Base-by-base conservation (phyloP, 2,329 filamentous ascomycete genomes). In the Arthrobotrys megalospora region DNA sequence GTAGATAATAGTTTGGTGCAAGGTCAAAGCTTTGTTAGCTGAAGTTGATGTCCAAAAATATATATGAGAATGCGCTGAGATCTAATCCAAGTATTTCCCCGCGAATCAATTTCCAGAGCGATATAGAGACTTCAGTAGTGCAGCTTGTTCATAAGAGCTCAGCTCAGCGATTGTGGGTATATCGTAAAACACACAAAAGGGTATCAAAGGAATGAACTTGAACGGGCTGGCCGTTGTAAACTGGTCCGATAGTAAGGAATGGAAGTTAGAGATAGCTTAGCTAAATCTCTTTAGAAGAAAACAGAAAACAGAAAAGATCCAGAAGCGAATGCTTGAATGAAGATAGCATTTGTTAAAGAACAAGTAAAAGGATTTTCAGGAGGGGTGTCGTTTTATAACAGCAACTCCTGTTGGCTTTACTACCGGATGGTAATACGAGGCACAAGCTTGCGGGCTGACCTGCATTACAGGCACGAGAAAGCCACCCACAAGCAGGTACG, bases 201-300 rank as follows among this genome's bases (percentile, higher is more conserved):
- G 48, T 60, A 43, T 70, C 48, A 64, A 73, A 62, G 38, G 68
- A 69, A 58, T 43, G 69, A 75, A 70, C 38, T 65, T 38, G 70
- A 79, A 67, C 60, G 76, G 76, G 16, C 69, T 79, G 21, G 75
- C 75, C 75, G 75, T 32, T 53, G n/a, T 24, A 72, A 10, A 12
- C 8, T 5, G n/a, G 21, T 55, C 64, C 36, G 43, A 38, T 55
- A 58, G 63, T 66, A 71, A 75, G 48, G 64, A 79, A 73, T 32
- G 76, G 60, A 69, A 36, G 12, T 28, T 28, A 45, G 48, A 53
- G 64, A 75, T 65, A 70, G 69, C 53, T n/a, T 70, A 47, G 67
- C 70, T 79, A 75, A 45, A 75, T 69, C 68, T 64, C 69, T 53
- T 16, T 28, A 67, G 58, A 65, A 67, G 28, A 72, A 19, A 34